Conservation (phyloP, 1,284 basidiomycete genomes). For the Irpex sp. region DNA sequence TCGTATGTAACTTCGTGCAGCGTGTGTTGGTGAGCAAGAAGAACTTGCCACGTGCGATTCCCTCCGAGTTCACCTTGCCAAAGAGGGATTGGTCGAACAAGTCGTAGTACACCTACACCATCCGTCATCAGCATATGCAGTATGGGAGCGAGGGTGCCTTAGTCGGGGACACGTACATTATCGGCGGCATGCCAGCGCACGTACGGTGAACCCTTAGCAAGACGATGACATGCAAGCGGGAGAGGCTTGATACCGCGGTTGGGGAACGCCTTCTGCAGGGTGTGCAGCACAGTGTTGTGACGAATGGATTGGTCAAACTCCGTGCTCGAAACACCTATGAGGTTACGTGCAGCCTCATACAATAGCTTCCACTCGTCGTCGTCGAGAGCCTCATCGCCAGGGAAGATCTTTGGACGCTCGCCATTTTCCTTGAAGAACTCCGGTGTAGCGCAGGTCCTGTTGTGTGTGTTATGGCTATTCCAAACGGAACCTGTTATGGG, state of each 20-base stretch:
- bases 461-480: neutral
- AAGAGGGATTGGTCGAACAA: neutral
- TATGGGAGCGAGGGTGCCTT: slow-evolving; percentile 6
- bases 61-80: neutral
- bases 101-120: neutral
- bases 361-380: slow-evolving; percentile 18
- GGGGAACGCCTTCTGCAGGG: slow-evolving; percentile 10
- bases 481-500: neutral
- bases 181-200: slow-evolving; percentile 27
- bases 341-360: slow-evolving; percentile 20
- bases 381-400: slow-evolving; percentile 10
- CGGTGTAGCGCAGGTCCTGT: slow-evolving; percentile 24
- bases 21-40: slow-evolving; percentile 19
- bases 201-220: slow-evolving; percentile 19
- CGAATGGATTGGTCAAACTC: slow-evolving; percentile 27
- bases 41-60: slow-evolving; percentile 11
- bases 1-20: slow-evolving; percentile 12
- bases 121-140: neutral
- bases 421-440: slow-evolving; percentile 12
- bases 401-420: slow-evolving; percentile 20
- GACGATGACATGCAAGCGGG: slow-evolving; percentile 26
- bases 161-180: slow-evolving; percentile 18
- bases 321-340: slow-evolving; percentile 22
- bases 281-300: slow-evolving; percentile 25
- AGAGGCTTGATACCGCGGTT: slow-evolving; percentile 21